Evolutionary conservation across 2,329 filamentous ascomycete species (phyloP).

Genomic region (Cercospora sesami): DNA sequence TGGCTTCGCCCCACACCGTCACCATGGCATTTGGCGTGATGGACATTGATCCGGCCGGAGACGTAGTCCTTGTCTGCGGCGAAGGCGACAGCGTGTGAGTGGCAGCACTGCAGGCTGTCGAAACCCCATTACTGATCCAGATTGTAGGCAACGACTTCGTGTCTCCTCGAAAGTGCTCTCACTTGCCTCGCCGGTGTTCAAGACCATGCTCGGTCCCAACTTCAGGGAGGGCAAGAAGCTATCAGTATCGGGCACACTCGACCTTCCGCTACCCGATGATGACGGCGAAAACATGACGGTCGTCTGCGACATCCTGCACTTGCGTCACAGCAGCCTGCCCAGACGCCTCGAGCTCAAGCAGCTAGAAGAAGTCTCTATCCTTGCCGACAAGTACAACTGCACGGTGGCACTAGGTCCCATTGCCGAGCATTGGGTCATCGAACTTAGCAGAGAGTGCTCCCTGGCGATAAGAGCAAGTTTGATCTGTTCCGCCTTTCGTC

Average conservation of each 20-base stretch:
- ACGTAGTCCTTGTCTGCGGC: slow-evolving; percentile 9
- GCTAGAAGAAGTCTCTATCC: background rate
- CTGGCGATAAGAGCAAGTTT: background rate
- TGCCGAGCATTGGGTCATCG: background rate
- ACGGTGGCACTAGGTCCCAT: background rate
- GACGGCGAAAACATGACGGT: slow-evolving; percentile 6
- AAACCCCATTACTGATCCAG: too few species aligned
- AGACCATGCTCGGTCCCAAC: slow-evolving; percentile 10
- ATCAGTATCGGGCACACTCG: background rate
- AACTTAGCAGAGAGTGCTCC: background rate
- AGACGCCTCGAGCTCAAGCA: background rate
- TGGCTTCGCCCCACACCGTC: background rate
- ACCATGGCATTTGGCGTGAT: background rate
- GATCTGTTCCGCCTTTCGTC: background rate
- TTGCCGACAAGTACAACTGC: slow-evolving; percentile 4
- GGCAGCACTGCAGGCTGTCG: background rate
- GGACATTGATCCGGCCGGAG: slow-evolving; percentile 44
- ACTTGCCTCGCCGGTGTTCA: slow-evolving; percentile 22
- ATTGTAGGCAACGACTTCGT: too few species aligned
- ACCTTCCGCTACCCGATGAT: slow-evolving; percentile 15
- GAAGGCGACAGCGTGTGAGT: background rate
- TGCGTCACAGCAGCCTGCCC: background rate
- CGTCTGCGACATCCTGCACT: slow-evolving; percentile 12
- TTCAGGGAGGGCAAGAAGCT: slow-evolving; percentile 9
- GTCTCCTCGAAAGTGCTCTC: slow-evolving; percentile 15